Base-by-base conservation (phyloP, 73 alveolate species). In the Paramecium sexaurelia region DNA sequence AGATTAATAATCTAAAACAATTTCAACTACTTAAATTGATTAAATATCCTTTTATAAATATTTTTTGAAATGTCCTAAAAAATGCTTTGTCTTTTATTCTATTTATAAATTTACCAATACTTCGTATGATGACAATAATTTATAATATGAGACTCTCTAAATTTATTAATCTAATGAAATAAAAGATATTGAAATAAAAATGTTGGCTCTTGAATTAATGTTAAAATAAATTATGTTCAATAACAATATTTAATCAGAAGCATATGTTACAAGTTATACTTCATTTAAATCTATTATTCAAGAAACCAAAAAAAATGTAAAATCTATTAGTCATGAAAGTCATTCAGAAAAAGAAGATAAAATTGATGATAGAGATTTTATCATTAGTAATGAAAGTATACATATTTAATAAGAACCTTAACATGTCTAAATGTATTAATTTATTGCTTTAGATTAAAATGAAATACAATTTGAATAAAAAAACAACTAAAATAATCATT, bases 171-270 rank as follows among this genome's bases (percentile, higher is more conserved):
- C 47, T 7, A 61, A 17, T 51, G 67, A 51, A 51, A 51, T 51
- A 4, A 51, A 51, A 20, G 67, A 51, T 20, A 5, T 51, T 17
- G 67, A 51, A 51, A 15, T 29, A 26, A 61, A 61, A 24, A 61
- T 61, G 83, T 11, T 61, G n/a, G 83, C 83, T 5, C 83, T 61
- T 61, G 83, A 61, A 61, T 29, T 61, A 61, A 61, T 61, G 83
- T 10, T 61, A 61, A 29, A 61, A 11, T 13, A 61, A 32, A n/a
- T 32, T 26, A 61, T 61, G 83, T 11, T 61, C 0, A 29, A 26
- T 6, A 29, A 29, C 2, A 7, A 61, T 6, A 61, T 61, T 29
- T 26, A 24, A 29, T 22, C 37, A 29, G 83, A 61, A 13, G 20
- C 22, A 0, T 61, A 61, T 61, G 3, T 61, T 26, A 61, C 83